A percentile compares a stretch with the other conserved stretches of the same genome.
phyloP scores from a whole-genome alignment of 805 yeast species.

The Spathaspora girioi region DNA sequence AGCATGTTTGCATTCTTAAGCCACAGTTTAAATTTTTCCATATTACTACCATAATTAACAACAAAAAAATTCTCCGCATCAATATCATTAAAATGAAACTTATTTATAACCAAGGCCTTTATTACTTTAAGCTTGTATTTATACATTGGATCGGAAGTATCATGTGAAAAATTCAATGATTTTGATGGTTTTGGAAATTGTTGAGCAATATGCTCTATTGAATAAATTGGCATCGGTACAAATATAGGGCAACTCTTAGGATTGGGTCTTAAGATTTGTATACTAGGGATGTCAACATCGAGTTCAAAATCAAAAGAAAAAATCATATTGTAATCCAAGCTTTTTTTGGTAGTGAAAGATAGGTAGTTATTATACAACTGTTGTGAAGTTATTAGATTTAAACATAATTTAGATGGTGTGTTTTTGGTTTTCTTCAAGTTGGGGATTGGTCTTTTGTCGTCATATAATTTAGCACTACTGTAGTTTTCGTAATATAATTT shows the following conservation, averaged over 20 bases:
- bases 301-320: constrained; percentile 34
- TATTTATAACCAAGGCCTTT: constrained; percentile 25
- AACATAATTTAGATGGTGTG: constrained; percentile 12
- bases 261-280: constrained; percentile 27
- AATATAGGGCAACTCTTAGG: constrained; percentile 25
- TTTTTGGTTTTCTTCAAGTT: constrained; percentile 11
- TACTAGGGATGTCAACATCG: constrained; percentile 31
- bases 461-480: constrained; percentile 59
- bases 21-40: constrained; percentile 25
- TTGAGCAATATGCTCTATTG: constrained; percentile 27
- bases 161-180: constrained; percentile 11
- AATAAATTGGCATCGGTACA: constrained; percentile 32
- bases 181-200: constrained; percentile 20
- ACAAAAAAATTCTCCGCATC: constrained; percentile 16
- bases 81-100: constrained; percentile 16
- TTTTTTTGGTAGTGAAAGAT: constrained; percentile 10
- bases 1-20: constrained; percentile 11
- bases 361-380: constrained; percentile 32
- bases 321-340: constrained; percentile 23
- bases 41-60: constrained; percentile 24
- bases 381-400: constrained; percentile 27
- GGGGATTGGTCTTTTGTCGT: constrained; percentile 20
- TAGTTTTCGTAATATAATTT: constrained; percentile 60
- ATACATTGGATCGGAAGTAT: constrained; percentile 16
- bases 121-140: constrained; percentile 32